Evolutionary conservation across 805 yeast species (phyloP).

Genomic region (Saccharomycopsis lassenensis): DNA sequence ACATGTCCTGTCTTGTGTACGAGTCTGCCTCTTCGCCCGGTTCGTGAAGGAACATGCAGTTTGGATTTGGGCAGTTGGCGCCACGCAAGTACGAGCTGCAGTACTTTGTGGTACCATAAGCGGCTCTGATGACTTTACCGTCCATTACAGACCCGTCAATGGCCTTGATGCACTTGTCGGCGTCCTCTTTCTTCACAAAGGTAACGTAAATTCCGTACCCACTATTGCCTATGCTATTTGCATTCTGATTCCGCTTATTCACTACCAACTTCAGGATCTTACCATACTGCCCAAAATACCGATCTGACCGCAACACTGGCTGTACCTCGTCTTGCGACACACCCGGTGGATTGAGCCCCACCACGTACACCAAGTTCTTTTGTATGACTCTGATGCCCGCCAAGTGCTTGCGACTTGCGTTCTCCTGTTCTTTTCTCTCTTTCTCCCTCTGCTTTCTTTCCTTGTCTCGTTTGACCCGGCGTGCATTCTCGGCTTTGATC

Average conservation of each 20-base stretch:
- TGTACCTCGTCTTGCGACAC: constrained; percentile 80
- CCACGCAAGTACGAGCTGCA: constrained; percentile 95
- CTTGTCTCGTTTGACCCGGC: constrained; percentile 70
- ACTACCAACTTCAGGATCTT: constrained; percentile 89
- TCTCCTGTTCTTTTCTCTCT: constrained; percentile 84
- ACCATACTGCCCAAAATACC: constrained; percentile 97
- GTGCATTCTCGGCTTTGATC: constrained; percentile 64
- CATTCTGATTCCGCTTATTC: constrained; percentile 52
- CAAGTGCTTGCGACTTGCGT: constrained; percentile 69
- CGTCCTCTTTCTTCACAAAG: constrained; percentile 87
- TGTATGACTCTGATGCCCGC: constrained; percentile 98
- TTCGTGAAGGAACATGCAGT: constrained; percentile 97
- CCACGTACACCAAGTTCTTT: constrained; percentile 91
- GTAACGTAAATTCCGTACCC: constrained; percentile 96
- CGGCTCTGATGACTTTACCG: constrained; percentile 83
- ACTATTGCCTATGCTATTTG: constrained; percentile 28
- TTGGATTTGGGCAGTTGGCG: constrained; percentile 94
- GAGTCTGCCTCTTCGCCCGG: constrained; percentile 99
- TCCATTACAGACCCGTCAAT: constrained; percentile 89
- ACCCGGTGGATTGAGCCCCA: constrained; percentile 83
- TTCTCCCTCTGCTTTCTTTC: constrained; percentile 80
- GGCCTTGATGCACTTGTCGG: constrained; percentile 83
- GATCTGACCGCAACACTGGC: constrained; percentile 71
- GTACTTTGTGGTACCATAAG: constrained; percentile 97
- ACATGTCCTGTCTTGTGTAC: constrained; percentile 79